Conservation (phyloP, 306 rosid genomes). For the Glycyrrhiza uralensis region DNA sequence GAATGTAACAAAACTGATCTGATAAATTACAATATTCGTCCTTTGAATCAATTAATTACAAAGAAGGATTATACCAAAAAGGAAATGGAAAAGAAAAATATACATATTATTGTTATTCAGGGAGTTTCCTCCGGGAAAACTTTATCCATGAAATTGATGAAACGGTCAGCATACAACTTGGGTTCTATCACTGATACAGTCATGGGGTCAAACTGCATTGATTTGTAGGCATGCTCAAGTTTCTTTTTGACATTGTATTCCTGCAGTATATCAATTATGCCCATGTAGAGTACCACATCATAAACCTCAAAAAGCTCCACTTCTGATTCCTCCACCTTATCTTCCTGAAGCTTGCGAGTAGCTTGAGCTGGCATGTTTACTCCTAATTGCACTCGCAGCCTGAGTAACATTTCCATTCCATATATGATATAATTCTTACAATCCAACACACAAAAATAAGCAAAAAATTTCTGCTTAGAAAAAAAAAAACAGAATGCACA, state of each 20-base stretch:
- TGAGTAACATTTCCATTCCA: conserved; percentile 22
- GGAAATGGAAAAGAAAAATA: not conserved
- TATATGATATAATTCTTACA: not conserved
- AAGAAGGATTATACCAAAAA: conserved; percentile 4
- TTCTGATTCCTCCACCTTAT: conserved; percentile 54
- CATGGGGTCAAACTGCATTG: conserved; percentile 48
- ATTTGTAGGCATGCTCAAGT: conserved; percentile 69
- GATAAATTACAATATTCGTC: conserved; percentile 5
- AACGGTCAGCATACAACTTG: conserved; percentile 64
- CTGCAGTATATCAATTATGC: conserved; percentile 90
- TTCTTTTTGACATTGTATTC: conserved; percentile 71
- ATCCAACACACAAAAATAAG: not conserved
- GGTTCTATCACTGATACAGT: conserved; percentile 78
- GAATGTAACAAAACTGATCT: conserved; percentile 1
- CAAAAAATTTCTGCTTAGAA: too few species aligned
- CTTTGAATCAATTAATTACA: conserved; percentile 24
- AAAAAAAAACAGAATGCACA: too few species aligned
- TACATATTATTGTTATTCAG: conserved; percentile 29
- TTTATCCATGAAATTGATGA: conserved; percentile 67
- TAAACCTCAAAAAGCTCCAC: conserved; percentile 76
- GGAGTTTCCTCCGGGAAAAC: conserved; percentile 57
- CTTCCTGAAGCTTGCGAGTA: conserved; percentile 39
- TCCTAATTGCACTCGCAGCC: conserved; percentile 90
- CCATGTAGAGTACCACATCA: conserved; percentile 88
- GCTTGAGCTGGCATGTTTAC: conserved; percentile 99